Evolutionary conservation across 73 alveolate species (phyloP), one percentile per base, ranked within the genome.

Genomic region (Halteria grandinella): DNA sequence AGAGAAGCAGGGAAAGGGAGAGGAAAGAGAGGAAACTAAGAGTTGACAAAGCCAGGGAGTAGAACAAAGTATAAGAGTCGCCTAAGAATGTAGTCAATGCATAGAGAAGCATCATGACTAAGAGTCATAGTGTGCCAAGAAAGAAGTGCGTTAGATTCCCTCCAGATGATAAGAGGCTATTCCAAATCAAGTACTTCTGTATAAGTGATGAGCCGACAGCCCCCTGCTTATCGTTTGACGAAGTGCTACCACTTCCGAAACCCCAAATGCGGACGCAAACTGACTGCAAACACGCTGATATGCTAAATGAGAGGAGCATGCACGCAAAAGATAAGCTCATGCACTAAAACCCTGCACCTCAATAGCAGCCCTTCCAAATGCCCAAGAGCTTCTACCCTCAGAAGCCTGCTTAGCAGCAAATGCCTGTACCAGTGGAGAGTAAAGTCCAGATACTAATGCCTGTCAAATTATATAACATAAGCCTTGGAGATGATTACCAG

Each of bases 261-360:
- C 5, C 39, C 4, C 23, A 17, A 7, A 37, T 12, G 3, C 60
- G 77, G 5, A 49, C 39, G 14, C 4, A 1, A 1, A 60, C 20
- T 40, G 77, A 60, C 24, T 40, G 37, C 60, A 60, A 60, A 60
- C 37, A 59, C 18, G 77, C 77, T 1, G 77, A 60, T 37, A 60
- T 60, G 77, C 77, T 60, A 14, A 60, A 59, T 40, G 77, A 60
- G 21, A 60, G 43, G 43, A 60, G 60, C 14, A 60, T 60, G 57
- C 21, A 36, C 24, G 69, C 39, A 15, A n/a, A 17, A 29, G 11
- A 29, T n/a, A 57, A 25, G 73, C 4, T 29, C 3, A 57, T 7
- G 53, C 12, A 57, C 4, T 14, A 39, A 39, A 39, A n/a, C n/a
- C n/a, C n/a, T n/a, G 50, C 50, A 11, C 10, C 50, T 11, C 17